Evolutionary conservation across 176 grass and related monocot species (phyloP).

Genomic region (Saccharum spontaneum): DNA sequence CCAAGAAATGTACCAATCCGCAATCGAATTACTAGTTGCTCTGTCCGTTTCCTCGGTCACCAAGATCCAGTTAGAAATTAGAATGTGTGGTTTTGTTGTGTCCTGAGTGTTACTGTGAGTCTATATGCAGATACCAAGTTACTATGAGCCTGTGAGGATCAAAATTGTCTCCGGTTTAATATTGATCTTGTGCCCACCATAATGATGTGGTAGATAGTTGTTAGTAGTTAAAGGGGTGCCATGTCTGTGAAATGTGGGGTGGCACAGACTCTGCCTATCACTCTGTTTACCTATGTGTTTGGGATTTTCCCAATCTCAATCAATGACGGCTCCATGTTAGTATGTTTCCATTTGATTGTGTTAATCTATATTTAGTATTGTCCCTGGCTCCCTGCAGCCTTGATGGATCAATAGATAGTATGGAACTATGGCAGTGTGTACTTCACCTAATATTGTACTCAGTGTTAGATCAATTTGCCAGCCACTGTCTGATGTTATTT

Average conservation of each 20-base stretch:
- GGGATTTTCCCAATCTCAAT: background rate
- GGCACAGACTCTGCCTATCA: background rate
- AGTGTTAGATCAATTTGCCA: background rate
- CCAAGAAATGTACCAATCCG: background rate
- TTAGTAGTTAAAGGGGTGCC: background rate
- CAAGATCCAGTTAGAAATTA: conserved; percentile 25
- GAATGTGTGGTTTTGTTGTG: background rate
- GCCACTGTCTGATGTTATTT: conserved; percentile 8
- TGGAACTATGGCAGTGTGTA: background rate
- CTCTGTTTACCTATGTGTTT: background rate
- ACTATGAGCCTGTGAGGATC: too few species aligned
- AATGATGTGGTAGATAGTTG: background rate
- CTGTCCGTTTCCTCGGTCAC: background rate
- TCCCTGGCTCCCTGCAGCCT: background rate
- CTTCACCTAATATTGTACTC: conserved; percentile 7
- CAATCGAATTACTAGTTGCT: background rate
- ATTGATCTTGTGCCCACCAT: background rate
- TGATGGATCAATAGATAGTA: background rate
- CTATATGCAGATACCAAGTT: background rate
- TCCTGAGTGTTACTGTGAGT: background rate
- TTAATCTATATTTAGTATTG: background rate
- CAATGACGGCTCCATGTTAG: background rate
- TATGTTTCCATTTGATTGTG: background rate
- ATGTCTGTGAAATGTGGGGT: background rate
- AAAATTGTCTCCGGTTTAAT: background rate